Evolutionary conservation across 129 eudicot genomes (phyloP).

Genomic region (Artemisia annua): DNA sequence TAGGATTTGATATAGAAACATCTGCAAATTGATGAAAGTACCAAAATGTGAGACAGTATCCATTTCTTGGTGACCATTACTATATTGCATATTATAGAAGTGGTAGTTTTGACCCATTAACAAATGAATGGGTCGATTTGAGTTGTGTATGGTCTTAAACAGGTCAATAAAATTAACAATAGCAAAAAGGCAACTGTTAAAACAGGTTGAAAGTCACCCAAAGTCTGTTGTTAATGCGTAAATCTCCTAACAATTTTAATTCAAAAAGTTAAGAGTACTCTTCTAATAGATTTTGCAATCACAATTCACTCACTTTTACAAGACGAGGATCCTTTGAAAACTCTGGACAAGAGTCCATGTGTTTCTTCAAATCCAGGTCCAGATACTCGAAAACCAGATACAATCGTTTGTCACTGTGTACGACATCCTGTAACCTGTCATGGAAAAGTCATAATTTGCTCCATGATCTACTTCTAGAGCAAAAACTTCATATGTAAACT

Average conservation of each 20-base stretch:
- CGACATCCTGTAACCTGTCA: slow-evolving; percentile 93
- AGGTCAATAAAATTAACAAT: too few species aligned
- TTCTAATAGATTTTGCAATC: too few species aligned
- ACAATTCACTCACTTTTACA: slow-evolving; percentile 59
- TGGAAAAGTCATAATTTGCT: slow-evolving; percentile 18
- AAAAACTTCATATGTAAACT: not conserved
- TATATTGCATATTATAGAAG: not conserved
- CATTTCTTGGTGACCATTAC: not conserved
- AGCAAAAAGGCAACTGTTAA: too few species aligned
- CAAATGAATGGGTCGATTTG: too few species aligned
- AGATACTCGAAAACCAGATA: slow-evolving; percentile 95
- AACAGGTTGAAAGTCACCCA: too few species aligned
- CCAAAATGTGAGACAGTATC: slow-evolving; percentile 5
- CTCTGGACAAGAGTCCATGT: slow-evolving; percentile 95
- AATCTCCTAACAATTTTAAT: too few species aligned
- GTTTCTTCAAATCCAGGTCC: slow-evolving; percentile 91
- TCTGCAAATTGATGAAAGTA: slow-evolving; percentile 45
- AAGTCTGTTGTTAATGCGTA: too few species aligned
- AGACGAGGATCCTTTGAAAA: slow-evolving; percentile 75
- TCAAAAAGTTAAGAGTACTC: too few species aligned
- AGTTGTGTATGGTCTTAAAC: too few species aligned
- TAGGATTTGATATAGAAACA: slow-evolving; percentile 84
- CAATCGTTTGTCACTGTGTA: slow-evolving; percentile 83
- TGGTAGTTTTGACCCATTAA: too few species aligned
- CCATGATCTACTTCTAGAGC: slow-evolving; percentile 1